A percentile compares a stretch with the other conserved stretches of the same genome.
Evolutionary conservation across 768 basidiomycete genomes (phyloP).

Genomic region (Clitopilus passeckerianus): DNA sequence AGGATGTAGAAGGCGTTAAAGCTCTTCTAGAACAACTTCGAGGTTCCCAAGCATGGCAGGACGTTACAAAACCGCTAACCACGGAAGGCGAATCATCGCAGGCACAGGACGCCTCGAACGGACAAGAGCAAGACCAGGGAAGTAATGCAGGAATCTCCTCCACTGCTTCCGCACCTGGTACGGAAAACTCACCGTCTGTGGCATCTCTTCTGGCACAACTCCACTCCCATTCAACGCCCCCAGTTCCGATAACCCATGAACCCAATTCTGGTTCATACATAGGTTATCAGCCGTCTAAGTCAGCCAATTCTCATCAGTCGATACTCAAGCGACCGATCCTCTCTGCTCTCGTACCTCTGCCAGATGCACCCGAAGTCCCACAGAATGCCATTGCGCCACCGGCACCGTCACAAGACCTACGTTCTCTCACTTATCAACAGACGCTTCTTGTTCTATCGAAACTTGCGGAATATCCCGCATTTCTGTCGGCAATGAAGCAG

Average conservation of each 20-base stretch:
- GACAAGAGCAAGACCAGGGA: not conserved
- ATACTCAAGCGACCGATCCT: conserved; percentile 7
- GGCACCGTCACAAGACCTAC: conserved; percentile 31
- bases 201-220: conserved; percentile 63
- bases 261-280: not conserved
- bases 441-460: conserved; percentile 61
- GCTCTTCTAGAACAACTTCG: conserved; percentile 69
- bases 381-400: conserved; percentile 4
- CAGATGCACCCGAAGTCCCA: not conserved
- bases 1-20: conserved; percentile 66
- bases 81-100: not conserved
- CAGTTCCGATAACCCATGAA: not conserved
- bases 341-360: too few species aligned
- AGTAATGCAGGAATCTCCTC: not conserved
- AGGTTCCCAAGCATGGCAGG: conserved; percentile 67
- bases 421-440: conserved; percentile 59
- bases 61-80: conserved; percentile 21
- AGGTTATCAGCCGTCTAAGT: not conserved
- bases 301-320: not conserved
- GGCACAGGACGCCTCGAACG: not conserved
- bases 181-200: conserved; percentile 31
- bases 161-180: not conserved
- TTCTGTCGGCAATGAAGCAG: conserved; percentile 45
- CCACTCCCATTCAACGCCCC: conserved; percentile 25
- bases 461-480: conserved; percentile 48